These are phyloP conservation scores for Ustilago shanxiensis DNA, from an alignment of 1,284 basidiomycete genomes.

Conservation along the genomic window DNA sequence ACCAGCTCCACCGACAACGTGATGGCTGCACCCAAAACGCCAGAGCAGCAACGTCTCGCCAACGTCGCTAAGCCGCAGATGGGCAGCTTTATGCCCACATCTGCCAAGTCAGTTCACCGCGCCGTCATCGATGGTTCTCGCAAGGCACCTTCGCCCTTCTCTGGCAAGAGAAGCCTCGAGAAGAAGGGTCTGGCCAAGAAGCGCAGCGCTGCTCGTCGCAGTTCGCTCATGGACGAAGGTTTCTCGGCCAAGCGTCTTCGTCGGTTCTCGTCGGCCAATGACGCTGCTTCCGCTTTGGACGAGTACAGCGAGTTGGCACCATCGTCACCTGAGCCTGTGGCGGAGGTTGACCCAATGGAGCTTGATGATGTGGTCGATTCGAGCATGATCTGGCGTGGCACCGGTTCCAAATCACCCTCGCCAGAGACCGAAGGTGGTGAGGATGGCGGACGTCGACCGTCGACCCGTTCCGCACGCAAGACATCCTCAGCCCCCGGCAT, in stretches of 20 bases:
- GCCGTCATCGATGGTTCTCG: conserved; percentile 68
- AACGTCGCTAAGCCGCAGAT: conserved; percentile 56
- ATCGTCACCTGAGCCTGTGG: conserved; percentile 56
- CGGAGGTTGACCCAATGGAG: conserved; percentile 60
- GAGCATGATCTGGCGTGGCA: conserved; percentile 59
- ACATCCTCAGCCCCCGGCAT: conserved; percentile 37
- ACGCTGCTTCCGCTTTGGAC: conserved; percentile 44
- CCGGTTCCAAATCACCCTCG: conserved; percentile 50
- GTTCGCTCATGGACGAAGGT: conserved; percentile 42
- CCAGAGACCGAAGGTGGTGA: conserved; percentile 28
- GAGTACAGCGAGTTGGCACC: conserved; percentile 52
- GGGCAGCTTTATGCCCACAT: conserved; percentile 65
- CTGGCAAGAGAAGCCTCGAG: conserved; percentile 52
- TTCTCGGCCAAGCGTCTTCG: conserved; percentile 56
- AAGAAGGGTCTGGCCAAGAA: conserved; percentile 58
- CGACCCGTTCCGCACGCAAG: conserved; percentile 29
- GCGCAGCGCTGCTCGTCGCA: conserved; percentile 42
- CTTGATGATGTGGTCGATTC: conserved; percentile 67
- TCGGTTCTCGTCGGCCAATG: conserved; percentile 51
- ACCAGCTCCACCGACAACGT: conserved; percentile 9
- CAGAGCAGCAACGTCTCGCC: conserved; percentile 39
- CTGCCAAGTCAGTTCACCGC: conserved; percentile 64
- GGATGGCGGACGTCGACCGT: conserved; percentile 31
- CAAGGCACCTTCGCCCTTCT: conserved; percentile 67
- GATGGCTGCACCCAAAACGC: conserved; percentile 38